Conservation (phyloP, 108 stramenopile species). For the Nitzschia sp. region DNA sequence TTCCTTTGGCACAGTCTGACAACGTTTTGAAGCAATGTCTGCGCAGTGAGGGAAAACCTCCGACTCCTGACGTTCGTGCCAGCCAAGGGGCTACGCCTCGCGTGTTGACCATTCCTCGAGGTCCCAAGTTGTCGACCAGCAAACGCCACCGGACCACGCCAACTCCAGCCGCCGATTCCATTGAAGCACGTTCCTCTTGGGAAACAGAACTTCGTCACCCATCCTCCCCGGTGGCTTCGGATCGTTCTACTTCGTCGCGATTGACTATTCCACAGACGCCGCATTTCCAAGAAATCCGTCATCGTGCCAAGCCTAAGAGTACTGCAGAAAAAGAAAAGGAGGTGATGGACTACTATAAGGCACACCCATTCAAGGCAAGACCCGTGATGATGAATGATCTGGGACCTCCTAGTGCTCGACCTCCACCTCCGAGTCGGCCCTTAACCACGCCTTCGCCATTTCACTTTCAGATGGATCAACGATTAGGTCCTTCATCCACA, state of each 20-base stretch:
- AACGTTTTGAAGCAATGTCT: slow-evolving; percentile 15
- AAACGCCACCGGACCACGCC: slow-evolving; percentile 12
- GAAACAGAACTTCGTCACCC: slow-evolving; percentile 12
- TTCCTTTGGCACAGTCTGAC: slow-evolving; percentile 14
- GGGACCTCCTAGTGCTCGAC: background rate
- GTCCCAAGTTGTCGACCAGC: slow-evolving; percentile 31
- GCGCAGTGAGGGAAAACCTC: slow-evolving; percentile 5
- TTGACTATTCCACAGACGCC: slow-evolving; percentile 47
- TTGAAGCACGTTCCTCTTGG: slow-evolving; percentile 9
- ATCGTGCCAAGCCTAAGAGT: slow-evolving; percentile 40
- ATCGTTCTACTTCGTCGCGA: slow-evolving; percentile 6
- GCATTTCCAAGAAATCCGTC: slow-evolving; percentile 33
- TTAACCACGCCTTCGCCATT: slow-evolving; percentile 37
- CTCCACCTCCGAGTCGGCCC: background rate
- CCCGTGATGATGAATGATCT: slow-evolving; percentile 5
- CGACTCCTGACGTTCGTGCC: background rate
- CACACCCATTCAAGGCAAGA: slow-evolving; percentile 48
- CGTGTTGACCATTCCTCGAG: slow-evolving; percentile 31
- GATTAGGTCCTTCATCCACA: background rate
- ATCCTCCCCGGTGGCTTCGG: slow-evolving; percentile 20
- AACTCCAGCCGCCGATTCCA: background rate
- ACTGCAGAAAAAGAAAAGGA: slow-evolving; percentile 44
- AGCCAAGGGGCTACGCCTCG: background rate
- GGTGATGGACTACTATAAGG: slow-evolving; percentile 44
- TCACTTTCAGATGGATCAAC: slow-evolving; percentile 13